A percentile compares a stretch with the other conserved stretches of the same genome.
Conservation (phyloP, 352 stramenopile genomes). For the Globisporangium paroecandrum region DNA sequence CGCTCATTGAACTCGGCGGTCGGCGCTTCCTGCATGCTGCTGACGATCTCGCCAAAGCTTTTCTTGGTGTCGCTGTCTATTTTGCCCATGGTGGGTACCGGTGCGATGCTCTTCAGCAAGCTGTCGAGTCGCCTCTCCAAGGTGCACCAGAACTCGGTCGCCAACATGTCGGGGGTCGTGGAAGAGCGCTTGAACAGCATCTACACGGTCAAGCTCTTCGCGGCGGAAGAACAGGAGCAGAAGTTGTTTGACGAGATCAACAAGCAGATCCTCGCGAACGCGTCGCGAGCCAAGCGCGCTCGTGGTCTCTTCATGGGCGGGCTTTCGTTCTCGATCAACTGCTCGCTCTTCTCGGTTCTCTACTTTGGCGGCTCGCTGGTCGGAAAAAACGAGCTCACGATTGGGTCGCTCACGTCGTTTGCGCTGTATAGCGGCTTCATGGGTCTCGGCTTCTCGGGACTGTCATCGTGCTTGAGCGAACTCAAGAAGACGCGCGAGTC, state of each 20-base stretch:
- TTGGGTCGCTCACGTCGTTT: constrained; percentile 89
- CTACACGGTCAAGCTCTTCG: constrained; percentile 87
- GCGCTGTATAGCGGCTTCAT: constrained; percentile 91
- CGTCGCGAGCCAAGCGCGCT: constrained; percentile 66
- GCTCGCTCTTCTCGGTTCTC: constrained; percentile 87
- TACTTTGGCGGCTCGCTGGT: constrained; percentile 89
- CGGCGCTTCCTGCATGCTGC: constrained; percentile 85
- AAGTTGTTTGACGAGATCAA: constrained; percentile 69
- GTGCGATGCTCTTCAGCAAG: constrained; percentile 83
- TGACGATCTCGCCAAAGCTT: constrained; percentile 87
- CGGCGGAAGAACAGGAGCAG: constrained; percentile 69
- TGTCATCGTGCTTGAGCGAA: constrained; percentile 83
- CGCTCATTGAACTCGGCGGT: constrained; percentile 87
- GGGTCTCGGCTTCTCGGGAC: constrained; percentile 83
- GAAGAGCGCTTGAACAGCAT: constrained; percentile 89
- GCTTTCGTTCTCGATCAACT: constrained; percentile 85
- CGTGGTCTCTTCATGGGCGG: constrained; percentile 88
- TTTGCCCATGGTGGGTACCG: constrained; percentile 69
- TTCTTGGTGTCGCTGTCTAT: constrained; percentile 87
- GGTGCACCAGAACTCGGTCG: constrained; percentile 75
- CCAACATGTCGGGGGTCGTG: constrained; percentile 72
- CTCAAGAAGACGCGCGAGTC: constrained; percentile 73
- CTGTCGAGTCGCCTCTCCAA: constrained; percentile 76
- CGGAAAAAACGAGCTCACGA: constrained; percentile 81
- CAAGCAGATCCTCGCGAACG: constrained; percentile 58